Percentiles rank a stretch among this genome's conserved stretches.
Conservation (phyloP, 2,329 filamentous ascomycete genomes). For the Ramularia endophylla region DNA sequence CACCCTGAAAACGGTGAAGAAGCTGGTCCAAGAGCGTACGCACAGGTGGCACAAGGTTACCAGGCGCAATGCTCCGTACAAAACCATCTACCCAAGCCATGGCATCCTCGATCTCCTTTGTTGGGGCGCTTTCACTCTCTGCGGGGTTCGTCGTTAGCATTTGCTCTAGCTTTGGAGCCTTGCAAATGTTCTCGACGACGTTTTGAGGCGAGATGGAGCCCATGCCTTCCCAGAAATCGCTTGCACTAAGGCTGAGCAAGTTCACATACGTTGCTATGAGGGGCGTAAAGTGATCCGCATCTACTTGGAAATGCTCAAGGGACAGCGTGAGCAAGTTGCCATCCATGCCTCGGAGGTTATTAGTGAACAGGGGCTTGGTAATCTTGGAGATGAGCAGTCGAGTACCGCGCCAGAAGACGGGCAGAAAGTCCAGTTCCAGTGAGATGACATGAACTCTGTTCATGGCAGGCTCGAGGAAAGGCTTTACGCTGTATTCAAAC, state of each 20-base stretch:
- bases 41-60: constrained; percentile 73
- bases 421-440: constrained; percentile 49
- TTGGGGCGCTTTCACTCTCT: constrained; percentile 41
- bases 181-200: constrained; percentile 78
- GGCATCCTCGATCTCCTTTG: constrained; percentile 53
- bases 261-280: constrained; percentile 64
- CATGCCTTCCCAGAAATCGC: constrained; percentile 84
- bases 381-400: constrained; percentile 67
- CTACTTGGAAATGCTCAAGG: constrained; percentile 57
- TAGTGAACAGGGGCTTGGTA: constrained; percentile 66
- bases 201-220: constrained; percentile 71
- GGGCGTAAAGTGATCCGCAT: constrained; percentile 53
- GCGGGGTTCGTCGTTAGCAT: constrained; percentile 50
- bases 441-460: constrained; percentile 54
- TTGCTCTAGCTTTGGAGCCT: constrained; percentile 59
- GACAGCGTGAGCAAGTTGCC: constrained; percentile 57
- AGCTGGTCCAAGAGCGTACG: constrained; percentile 72
- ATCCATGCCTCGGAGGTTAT: constrained; percentile 73
- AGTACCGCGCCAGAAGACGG: constrained; percentile 74
- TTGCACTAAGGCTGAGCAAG: constrained; percentile 68
- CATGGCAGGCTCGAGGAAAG: constrained; percentile 64
- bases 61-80: constrained; percentile 67
- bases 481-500: constrained; percentile 82
- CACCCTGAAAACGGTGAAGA: constrained; percentile 58
- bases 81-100: constrained; percentile 75